Evolutionary conservation across 106 monocot genomes (phyloP).

Genomic region (Hemerocallis citrina): DNA sequence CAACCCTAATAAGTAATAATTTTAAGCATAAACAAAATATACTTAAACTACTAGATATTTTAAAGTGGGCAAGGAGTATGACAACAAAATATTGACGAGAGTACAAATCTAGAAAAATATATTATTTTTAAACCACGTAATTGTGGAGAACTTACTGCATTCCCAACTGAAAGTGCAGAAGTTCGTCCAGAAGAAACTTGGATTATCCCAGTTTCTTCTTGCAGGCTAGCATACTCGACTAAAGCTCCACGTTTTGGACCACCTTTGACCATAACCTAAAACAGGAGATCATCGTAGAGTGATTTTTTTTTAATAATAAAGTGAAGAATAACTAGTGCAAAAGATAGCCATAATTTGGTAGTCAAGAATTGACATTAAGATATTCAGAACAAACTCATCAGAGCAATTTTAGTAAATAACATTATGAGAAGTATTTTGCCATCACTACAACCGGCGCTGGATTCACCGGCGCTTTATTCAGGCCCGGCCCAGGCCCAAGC

Average conservation of each 20-base stretch:
- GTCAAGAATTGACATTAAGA: neutral
- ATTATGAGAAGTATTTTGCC: neutral
- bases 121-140: no score
- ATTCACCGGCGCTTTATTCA: no score
- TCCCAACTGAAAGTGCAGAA: slow-evolving; percentile 60
- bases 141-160: slow-evolving; percentile 89
- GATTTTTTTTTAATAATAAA: neutral
- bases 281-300: slow-evolving; percentile 6
- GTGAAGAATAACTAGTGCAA: neutral
- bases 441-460: no score
- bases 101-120: no score
- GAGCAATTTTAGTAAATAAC: neutral
- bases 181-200: slow-evolving; percentile 52
- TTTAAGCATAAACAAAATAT: neutral
- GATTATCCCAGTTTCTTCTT: slow-evolving; percentile 40
- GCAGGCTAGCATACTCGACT: slow-evolving; percentile 50
- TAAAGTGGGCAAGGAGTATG: no score
- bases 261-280: slow-evolving; percentile 67
- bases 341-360: slow-evolving; percentile 1
- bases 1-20: neutral
- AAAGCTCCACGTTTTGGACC: slow-evolving; percentile 57
- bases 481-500: no score
- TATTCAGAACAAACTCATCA: no score
- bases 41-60: neutral
- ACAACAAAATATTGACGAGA: no score